phyloP scores from a whole-genome alignment of 331 rosid species.

The Ulmus americana region DNA sequence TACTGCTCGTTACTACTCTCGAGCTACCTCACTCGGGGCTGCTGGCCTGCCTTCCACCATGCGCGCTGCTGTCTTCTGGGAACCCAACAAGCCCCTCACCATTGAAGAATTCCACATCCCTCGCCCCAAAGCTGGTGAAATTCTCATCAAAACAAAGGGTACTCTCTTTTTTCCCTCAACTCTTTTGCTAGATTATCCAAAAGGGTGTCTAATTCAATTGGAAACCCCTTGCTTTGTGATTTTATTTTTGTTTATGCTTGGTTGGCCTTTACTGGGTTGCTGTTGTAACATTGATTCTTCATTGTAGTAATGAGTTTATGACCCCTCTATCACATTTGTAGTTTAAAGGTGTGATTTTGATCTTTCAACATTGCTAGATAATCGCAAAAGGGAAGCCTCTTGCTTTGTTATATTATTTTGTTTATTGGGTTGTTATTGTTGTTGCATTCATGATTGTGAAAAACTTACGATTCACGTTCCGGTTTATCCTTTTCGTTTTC shows the following conservation, averaged over 20 bases:
- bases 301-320: background rate
- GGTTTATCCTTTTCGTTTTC: no score
- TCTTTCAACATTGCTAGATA: no score
- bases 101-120: conserved; percentile 78
- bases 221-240: background rate
- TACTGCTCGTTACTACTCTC: conserved; percentile 9
- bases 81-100: conserved; percentile 75
- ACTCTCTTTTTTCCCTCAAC: background rate
- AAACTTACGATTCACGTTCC: no score
- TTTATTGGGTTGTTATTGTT: no score
- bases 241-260: background rate
- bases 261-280: background rate
- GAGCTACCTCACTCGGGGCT: conserved; percentile 23
- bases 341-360: background rate
- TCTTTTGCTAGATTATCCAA: no score
- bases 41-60: conserved; percentile 59
- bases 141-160: conserved; percentile 80
- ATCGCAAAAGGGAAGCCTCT: no score
- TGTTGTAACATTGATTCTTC: background rate
- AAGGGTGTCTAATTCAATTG: background rate
- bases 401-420: no score
- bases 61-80: conserved; percentile 78
- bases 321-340: background rate
- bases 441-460: no score
- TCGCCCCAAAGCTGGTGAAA: conserved; percentile 78